phyloP scores from a whole-genome alignment of 139 green algal species.

The Chlamydomonas sp. region DNA sequence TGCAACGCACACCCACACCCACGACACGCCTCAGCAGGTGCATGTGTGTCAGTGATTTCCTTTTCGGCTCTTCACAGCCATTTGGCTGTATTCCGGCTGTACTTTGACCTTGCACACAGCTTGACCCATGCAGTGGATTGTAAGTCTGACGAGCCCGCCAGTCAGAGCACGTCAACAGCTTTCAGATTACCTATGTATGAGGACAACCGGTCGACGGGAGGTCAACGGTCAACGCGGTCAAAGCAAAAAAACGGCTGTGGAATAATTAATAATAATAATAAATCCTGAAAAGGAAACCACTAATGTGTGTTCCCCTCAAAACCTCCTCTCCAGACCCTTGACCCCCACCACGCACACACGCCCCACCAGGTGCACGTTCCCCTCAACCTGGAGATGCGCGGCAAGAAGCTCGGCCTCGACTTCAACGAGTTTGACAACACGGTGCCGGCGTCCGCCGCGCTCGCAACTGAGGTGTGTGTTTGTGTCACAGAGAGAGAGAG shows the following conservation, averaged over 20 bases:
- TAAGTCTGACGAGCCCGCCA: no score
- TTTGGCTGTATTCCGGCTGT: background rate
- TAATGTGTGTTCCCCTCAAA: background rate
- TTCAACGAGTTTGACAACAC: slow-evolving; percentile 43
- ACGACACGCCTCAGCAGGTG: no score
- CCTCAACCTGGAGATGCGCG: slow-evolving; percentile 49
- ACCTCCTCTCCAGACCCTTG: background rate
- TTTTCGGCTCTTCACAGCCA: no score
- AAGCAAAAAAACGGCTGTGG: no score
- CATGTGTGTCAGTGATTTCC: no score
- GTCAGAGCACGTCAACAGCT: no score
- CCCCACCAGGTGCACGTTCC: slow-evolving; percentile 22
- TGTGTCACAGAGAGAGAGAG: background rate
- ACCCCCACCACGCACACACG: slow-evolving; percentile 1
- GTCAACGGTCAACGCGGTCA: no score
- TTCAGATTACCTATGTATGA: no score
- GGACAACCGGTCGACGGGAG: no score
- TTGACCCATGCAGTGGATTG: no score
- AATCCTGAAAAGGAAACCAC: background rate
- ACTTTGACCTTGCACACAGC: background rate
- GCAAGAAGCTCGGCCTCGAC: slow-evolving; percentile 41
- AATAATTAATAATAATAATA: background rate
- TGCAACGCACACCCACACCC: no score
- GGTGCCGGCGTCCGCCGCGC: background rate
- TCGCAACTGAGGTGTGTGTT: slow-evolving; percentile 1